Evolutionary conservation across 495 filamentous ascomycete genomes (phyloP), one percentile per base, ranked within the genome.

Genomic region (Coniosporium apollinis): DNA sequence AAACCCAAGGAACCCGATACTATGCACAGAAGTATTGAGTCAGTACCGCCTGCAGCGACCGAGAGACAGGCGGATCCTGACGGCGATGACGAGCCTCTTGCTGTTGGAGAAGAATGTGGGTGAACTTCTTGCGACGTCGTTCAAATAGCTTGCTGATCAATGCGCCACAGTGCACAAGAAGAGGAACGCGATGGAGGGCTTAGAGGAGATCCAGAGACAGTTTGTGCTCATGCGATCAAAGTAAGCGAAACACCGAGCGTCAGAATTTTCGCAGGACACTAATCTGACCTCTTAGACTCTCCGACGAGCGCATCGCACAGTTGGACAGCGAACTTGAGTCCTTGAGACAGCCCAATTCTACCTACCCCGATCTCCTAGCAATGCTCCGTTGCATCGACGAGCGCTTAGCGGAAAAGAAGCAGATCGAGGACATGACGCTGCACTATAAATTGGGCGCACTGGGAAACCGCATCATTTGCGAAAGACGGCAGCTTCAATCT

Each of bases 171-270:
- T 78, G 32, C 66, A 75, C 38, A 79, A 73, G 48, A 86, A 85
- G 55, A 77, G 72, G 50, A 67, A 69, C 21, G 87, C 87, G 0
- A 75, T 85, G 63, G 81, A 86, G 29, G 74, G 82, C 29, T 60
- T 94, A 17, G 61, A 67, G 10, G 64, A 67, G 16, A 74, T 96
- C 32, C 87, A 96, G 53, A 72, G 71, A 49, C 74, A 84, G 43
- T 96, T 94, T 56, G 72, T 75, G 39, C 70, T 72, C 17, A 76
- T 94, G 45, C 69, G 82, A 46, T 83, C 93, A 46, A 83, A 79
- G 86, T 93, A 58, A 59, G 75, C 43, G 22, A 18, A 19, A 25
- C 11, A 3, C 6, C 9, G 19, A 14, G n/a, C n/a, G n/a, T n/a
- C n/a, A n/a, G n/a, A n/a, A n/a, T n/a, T n/a, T n/a, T n/a, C n/a